Base-by-base conservation (phyloP, 768 basidiomycete genomes). In the Lentinula aciculospora region DNA sequence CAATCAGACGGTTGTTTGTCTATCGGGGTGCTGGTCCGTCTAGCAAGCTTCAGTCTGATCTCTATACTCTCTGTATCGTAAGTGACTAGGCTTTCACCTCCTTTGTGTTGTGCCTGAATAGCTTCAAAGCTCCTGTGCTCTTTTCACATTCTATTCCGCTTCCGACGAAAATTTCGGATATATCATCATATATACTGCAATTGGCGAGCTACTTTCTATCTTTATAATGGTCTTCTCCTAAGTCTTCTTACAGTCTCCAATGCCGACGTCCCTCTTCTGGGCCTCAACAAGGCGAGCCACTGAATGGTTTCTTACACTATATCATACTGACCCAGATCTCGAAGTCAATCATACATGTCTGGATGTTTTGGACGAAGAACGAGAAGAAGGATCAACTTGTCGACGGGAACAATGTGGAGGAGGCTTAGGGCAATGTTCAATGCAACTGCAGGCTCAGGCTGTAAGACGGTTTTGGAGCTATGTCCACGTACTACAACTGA, bases 361-460 rank as follows among this genome's bases (percentile, higher is more conserved):
- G 28, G 48, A 29, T 50, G 28, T 50, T 50, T n/a, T 50, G 48
- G 48, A 50, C 31, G 48, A 50, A 50, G 44, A 45, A 17, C 7
- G 40, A 42, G 21, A 48, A n/a, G n/a, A n/a, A n/a, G n/a, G n/a
- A n/a, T n/a, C n/a, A n/a, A n/a, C n/a, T n/a, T n/a, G n/a, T n/a
- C n/a, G n/a, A n/a, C n/a, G n/a, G n/a, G n/a, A n/a, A n/a, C n/a
- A n/a, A n/a, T n/a, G n/a, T n/a, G n/a, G n/a, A n/a, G n/a, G n/a
- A n/a, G n/a, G n/a, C n/a, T n/a, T n/a, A n/a, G n/a, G n/a, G n/a
- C n/a, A n/a, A n/a, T n/a, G n/a, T n/a, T n/a, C n/a, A n/a, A n/a
- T n/a, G n/a, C n/a, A n/a, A n/a, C n/a, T n/a, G n/a, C n/a, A n/a
- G n/a, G n/a, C n/a, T n/a, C n/a, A n/a, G n/a, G n/a, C n/a, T n/a